Evolutionary conservation across 2,329 filamentous ascomycete species (phyloP), one percentile per base, ranked within the genome.

Genomic region (Fusarium armeniacum): DNA sequence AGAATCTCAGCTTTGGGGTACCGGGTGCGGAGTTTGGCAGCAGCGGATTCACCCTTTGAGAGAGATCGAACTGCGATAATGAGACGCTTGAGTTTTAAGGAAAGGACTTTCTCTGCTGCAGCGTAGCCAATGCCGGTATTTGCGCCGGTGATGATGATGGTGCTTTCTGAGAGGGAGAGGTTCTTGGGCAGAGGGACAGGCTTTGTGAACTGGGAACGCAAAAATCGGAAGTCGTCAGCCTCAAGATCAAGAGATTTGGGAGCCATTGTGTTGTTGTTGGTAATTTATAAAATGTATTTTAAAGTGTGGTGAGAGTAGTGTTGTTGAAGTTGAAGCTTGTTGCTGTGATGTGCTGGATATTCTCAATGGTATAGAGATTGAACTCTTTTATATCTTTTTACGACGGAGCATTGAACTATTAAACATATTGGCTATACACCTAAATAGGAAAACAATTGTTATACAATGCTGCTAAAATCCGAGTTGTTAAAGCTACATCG

Each of bases 121-220:
- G 83, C 82, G n/a, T 83, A 77, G 1, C 86, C 85, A 0, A 88
- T 75, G 0, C 86, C 86, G 1, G 72, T 75, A 62, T 85, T 87
- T 22, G 79, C 75, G 2, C 86, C 86, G 0, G 85, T 86, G 16
- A 87, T 76, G 41, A 87, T 82, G 47, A 82, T 81, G 1, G 79
- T 80, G 59, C 82, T 75, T 2, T 78, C 76, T 2, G 75, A 70
- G 16, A 83, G 68, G 36, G 76, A 62, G 11, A 69, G 67, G 6
- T 61, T 58, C 1, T 64, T 62, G 3, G 73, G 71, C 2, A 73
- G 67, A n/a, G 66, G 67, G 5, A 68, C 43, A 2, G 71, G 55
- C 22, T 69, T 76, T 41, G 73, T 62, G 43, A 76, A 72, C 41
- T 79, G 77, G 12, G 77, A 76, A 3, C 58, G 49, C 11, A 76